Evolutionary conservation across 2,329 filamentous ascomycete genomes (phyloP).

Genomic region (Xylaria sp.): DNA sequence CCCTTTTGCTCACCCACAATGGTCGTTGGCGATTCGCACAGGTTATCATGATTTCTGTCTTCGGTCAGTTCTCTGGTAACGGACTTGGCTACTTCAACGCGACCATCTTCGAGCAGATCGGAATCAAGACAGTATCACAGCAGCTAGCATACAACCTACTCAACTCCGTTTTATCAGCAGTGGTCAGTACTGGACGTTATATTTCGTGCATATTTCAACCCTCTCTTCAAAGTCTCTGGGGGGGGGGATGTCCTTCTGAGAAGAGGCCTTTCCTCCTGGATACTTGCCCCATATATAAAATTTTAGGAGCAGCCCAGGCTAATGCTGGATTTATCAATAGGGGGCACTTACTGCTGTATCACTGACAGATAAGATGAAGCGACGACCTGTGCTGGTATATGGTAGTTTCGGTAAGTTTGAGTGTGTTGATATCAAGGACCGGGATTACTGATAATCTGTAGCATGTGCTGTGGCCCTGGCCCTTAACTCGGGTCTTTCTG

Average conservation of each 20-base stretch:
- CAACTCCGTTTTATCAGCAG: constrained; percentile 52
- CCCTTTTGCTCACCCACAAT: constrained; percentile 50
- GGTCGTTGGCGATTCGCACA: constrained; percentile 56
- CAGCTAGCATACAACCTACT: constrained; percentile 55
- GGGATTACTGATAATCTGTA: constrained; percentile 25
- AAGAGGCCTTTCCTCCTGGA: no score
- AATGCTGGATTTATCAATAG: not conserved
- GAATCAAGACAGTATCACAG: constrained; percentile 43
- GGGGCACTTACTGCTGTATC: constrained; percentile 51
- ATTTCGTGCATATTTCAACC: no score
- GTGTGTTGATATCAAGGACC: not conserved
- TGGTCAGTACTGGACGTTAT: constrained; percentile 29
- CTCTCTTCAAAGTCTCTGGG: no score
- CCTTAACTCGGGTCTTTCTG: constrained; percentile 52
- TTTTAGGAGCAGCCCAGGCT: not conserved
- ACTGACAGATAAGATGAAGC: constrained; percentile 53
- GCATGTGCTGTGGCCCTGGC: constrained; percentile 50
- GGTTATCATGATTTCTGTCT: constrained; percentile 57
- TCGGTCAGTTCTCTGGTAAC: constrained; percentile 58
- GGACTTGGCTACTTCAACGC: constrained; percentile 59
- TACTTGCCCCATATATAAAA: not conserved
- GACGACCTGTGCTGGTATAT: constrained; percentile 52
- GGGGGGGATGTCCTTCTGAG: no score
- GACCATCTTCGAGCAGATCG: constrained; percentile 51
- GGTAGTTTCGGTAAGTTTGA: constrained; percentile 47